These are phyloP conservation scores for Pseudodiploospora longispora DNA, from an alignment of 2,329 filamentous ascomycete species.

Conservation along the genomic window DNA sequence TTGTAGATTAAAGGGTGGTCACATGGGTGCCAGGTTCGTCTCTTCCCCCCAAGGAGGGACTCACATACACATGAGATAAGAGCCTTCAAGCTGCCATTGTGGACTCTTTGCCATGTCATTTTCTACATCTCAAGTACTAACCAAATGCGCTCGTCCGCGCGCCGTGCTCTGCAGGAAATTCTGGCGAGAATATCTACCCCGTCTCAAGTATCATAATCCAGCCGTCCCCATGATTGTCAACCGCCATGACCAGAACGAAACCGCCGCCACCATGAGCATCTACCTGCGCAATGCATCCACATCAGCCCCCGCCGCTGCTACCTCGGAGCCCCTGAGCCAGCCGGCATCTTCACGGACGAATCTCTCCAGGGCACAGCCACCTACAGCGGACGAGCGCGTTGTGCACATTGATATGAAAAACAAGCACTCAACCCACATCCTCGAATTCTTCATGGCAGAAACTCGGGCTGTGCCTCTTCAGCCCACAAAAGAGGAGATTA, in stretches of 20 bases:
- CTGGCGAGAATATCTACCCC: slow-evolving; percentile 73
- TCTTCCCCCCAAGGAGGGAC: background rate
- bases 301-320: slow-evolving; percentile 15
- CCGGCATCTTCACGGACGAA: slow-evolving; percentile 40
- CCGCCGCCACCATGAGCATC: slow-evolving; percentile 55
- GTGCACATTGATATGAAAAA: slow-evolving; percentile 57
- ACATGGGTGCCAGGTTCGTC: slow-evolving; percentile 63
- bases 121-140: too few species aligned
- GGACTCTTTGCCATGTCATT: too few species aligned
- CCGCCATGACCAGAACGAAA: slow-evolving; percentile 50
- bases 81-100: background rate
- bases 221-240: slow-evolving; percentile 73
- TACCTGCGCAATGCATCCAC: slow-evolving; percentile 44
- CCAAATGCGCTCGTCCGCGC: background rate
- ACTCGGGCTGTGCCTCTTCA: slow-evolving; percentile 52
- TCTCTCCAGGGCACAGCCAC: slow-evolving; percentile 39
- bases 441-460: slow-evolving; percentile 52
- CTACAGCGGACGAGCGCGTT: slow-evolving; percentile 40
- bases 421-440: slow-evolving; percentile 52
- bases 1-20: slow-evolving; percentile 51
- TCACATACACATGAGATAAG: background rate
- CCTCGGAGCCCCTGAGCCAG: slow-evolving; percentile 26
- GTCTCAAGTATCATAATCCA: slow-evolving; percentile 93
- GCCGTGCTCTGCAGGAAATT: slow-evolving; percentile 58
- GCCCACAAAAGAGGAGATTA: slow-evolving; percentile 51